A percentile compares a stretch with the other conserved stretches of the same genome.
These are phyloP conservation scores for Dactylis glomerata DNA, from an alignment of 176 grass and related monocot species.

Conservation along the genomic window DNA sequence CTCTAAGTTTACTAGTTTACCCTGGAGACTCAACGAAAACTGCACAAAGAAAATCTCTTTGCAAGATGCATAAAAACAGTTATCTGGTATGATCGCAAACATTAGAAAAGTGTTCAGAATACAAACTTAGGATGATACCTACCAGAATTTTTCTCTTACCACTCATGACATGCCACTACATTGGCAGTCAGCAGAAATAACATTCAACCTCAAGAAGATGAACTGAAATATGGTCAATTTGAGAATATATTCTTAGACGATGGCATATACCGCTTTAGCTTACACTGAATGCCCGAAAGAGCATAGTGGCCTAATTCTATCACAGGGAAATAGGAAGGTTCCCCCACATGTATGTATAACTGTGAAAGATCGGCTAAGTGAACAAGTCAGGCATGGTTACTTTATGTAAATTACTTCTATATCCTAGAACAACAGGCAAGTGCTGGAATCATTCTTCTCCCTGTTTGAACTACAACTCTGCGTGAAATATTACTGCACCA, in stretches of 20 bases:
- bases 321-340: not conserved
- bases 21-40: not conserved
- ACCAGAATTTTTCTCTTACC: not conserved
- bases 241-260: not conserved
- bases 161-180: not conserved
- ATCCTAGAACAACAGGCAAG: not conserved
- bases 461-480: not conserved
- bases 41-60: not conserved
- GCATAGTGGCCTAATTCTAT: not conserved
- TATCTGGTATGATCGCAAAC: not conserved
- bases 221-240: not conserved
- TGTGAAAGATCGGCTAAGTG: not conserved
- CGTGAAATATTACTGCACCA: slow-evolving; percentile 1
- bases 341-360: not conserved
- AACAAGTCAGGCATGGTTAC: not conserved
- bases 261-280: not conserved
- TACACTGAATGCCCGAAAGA: not conserved
- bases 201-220: not conserved
- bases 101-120: not conserved
- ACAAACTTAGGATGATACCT: not conserved
- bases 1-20: not conserved
- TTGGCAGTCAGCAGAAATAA: not conserved
- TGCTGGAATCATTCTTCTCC: not conserved
- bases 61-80: not conserved
- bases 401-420: not conserved